These are phyloP conservation scores for Fomitopsis schrenkii DNA, from an alignment of 1,284 basidiomycete species.

Conservation along the genomic window DNA sequence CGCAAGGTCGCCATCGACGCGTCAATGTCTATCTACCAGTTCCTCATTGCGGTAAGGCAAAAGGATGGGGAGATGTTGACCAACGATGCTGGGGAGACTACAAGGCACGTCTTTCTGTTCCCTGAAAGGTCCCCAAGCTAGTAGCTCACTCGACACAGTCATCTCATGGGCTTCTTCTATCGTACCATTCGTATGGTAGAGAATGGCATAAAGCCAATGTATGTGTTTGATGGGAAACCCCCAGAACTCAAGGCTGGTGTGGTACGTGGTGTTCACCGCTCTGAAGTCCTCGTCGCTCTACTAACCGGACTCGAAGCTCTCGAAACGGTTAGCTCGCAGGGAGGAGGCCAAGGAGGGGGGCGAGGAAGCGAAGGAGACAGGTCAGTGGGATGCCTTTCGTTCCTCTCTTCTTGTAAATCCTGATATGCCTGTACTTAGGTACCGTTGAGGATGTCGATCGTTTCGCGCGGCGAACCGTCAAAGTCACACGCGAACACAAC, in stretches of 20 bases:
- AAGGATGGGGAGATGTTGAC: slow-evolving; percentile 96
- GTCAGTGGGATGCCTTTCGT: slow-evolving; percentile 26
- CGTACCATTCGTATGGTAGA: slow-evolving; percentile 98
- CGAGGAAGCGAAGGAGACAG: slow-evolving; percentile 95
- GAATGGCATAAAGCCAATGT: slow-evolving; percentile 96
- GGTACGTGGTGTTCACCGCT: slow-evolving; percentile 47
- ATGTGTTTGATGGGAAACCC: slow-evolving; percentile 98
- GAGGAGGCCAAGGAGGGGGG: slow-evolving; percentile 94
- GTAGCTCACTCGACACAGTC: slow-evolving; percentile 41
- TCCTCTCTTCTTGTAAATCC: not conserved
- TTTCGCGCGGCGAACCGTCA: slow-evolving; percentile 88
- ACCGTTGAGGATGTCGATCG: slow-evolving; percentile 92
- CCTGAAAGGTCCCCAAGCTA: too few relatives aligned
- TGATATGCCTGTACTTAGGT: slow-evolving; percentile 31
- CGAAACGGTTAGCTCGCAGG: slow-evolving; percentile 87
- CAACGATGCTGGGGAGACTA: slow-evolving; percentile 95
- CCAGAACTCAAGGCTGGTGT: slow-evolving; percentile 97
- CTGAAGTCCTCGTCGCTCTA: not conserved
- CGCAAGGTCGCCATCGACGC: slow-evolving; percentile 99
- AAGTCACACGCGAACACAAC: slow-evolving; percentile 95
- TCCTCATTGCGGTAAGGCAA: slow-evolving; percentile 96
- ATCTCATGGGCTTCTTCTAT: slow-evolving; percentile 99
- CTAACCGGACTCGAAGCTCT: slow-evolving; percentile 52
- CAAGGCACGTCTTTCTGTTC: slow-evolving; percentile 43
- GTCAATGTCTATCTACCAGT: slow-evolving; percentile 94